Base-by-base conservation (phyloP, 768 basidiomycete species). In the Termitomyces sp. region DNA sequence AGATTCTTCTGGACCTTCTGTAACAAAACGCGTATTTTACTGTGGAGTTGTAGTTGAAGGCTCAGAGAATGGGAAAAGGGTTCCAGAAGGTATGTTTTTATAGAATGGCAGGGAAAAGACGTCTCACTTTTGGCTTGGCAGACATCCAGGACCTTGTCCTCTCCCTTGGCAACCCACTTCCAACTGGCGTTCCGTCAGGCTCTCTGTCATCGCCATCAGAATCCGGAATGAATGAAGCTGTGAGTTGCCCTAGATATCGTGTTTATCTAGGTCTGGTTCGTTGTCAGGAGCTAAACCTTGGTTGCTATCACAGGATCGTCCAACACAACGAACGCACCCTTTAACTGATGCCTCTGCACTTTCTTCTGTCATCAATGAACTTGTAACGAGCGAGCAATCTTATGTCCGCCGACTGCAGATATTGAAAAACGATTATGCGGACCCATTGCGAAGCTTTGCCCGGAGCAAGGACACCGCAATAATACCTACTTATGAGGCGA, bases 21-120 rank as follows among this genome's bases (percentile, higher is more conserved):
- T 83, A 60, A 94, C 88, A 6, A 86, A 80, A 68, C 87, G 94
- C 67, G 89, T 87, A 26, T 96, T 95, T 70, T 89, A 89, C 67
- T 91, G 89, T 66, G 91, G 90, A 44, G 89, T 96, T 19, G 90
- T 96, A 14, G 86, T 96, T 31, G 93, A 97, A 72, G 85, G 84
- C 51, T 84, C 87, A 40, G 87, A 87, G 60, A 78, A 82, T 61
- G 88, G 87, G 6, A 80, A 76, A 62, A 78, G 83, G 56, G 78
- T 90, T 50, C 79, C 84, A 40, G 83, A 85, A 70, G 89, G 89
- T 85, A 54, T 40, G 68, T 65, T 70, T 8, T 30, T 59, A 26
- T 14, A 46, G 23, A 48, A 26, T 30, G 19, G 11, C 53, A 37
- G 48, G 41, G 31, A 53, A 41, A 58, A 55, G 55, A 56, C 60